Base-by-base conservation (phyloP, 148 eudicot genomes). In the Vaccinium myrtillus region DNA sequence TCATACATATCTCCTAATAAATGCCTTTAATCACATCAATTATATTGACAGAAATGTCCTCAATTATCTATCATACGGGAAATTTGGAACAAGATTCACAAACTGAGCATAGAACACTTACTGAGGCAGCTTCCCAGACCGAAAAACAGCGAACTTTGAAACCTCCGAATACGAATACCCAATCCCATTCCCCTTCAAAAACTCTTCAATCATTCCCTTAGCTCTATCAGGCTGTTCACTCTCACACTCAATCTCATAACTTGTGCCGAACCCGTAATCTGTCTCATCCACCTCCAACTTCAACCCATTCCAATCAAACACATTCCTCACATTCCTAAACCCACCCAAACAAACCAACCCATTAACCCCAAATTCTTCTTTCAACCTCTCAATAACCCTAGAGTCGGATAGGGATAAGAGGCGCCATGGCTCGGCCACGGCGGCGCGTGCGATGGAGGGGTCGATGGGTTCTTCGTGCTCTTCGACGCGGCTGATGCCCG, bases 241-340 rank as follows among this genome's bases (percentile, higher is more conserved):
- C 90, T 93, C 95, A 50, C 95, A 91, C 75, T 91, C 95, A 25
- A 93, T 71, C 86, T 93, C 96, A 79, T 89, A 92, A 79, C 87
- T 76, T 1, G 88, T 90, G 39, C 96, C 96, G 36, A 92, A 93
- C n/a, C 88, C 91, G 50, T 76, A 92, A 43, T 78, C 12, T 15
- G 90, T 91, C 82, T 91, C 96, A 81, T 93, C 94, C 23, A 92
- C 84, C 82, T 93, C 94, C 85, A 92, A 80, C 55, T 83, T 90
- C 87, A 93, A 76, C 39, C 93, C 93, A 13, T 90, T 87, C 93
- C 92, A 93, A 30, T 90, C 89, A 53, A 85, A 87, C 83, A 93
- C 91, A 21, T 84, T 84, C 84, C 96, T 93, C 87, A 92, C 96
- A 81, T 93, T 93, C 84, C 87, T 92, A 43, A 93, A 93, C 87